A percentile compares a stretch with the other conserved stretches of the same genome.
Conservation (phyloP, 306 rosid species). For the Vigna angularis region DNA sequence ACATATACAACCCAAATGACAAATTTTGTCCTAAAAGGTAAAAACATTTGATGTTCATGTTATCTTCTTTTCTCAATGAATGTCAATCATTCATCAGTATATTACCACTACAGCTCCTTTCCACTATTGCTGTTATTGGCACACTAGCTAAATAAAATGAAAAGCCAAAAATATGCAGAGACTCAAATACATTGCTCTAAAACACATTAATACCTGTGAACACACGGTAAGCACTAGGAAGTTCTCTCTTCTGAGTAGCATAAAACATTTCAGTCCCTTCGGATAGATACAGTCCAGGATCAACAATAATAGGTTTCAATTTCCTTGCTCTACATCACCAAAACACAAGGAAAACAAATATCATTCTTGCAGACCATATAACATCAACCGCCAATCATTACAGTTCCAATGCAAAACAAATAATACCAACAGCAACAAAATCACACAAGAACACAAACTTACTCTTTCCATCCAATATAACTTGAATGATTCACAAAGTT, state of each 20-base stretch:
- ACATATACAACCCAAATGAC: not conserved
- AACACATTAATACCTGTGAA: constrained; percentile 69
- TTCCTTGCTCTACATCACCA: constrained; percentile 64
- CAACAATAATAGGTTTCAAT: constrained; percentile 86
- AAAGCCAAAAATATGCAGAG: constrained; percentile 5
- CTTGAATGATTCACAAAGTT: constrained; percentile 94
- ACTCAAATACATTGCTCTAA: not conserved
- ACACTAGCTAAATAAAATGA: constrained; percentile 14
- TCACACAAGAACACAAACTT: constrained; percentile 45
- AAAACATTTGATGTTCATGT: not conserved
- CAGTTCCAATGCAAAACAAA: not conserved
- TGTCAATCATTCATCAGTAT: not conserved
- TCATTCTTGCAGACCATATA: constrained; percentile 16
- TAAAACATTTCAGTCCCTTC: constrained; percentile 87
- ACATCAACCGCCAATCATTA: not conserved
- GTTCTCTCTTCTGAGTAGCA: constrained; percentile 89
- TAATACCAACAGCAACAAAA: constrained; percentile 3
- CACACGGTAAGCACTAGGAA: constrained; percentile 80
- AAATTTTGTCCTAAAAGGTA: not conserved
- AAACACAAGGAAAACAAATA: constrained; percentile 27
- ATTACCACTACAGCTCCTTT: not conserved
- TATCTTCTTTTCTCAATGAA: not conserved
- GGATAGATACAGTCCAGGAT: constrained; percentile 92
- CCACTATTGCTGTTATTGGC: not conserved
- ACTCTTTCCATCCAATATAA: constrained; percentile 98